Conservation (phyloP, 2,329 filamentous ascomycete genomes). For the Truncatella angustata region DNA sequence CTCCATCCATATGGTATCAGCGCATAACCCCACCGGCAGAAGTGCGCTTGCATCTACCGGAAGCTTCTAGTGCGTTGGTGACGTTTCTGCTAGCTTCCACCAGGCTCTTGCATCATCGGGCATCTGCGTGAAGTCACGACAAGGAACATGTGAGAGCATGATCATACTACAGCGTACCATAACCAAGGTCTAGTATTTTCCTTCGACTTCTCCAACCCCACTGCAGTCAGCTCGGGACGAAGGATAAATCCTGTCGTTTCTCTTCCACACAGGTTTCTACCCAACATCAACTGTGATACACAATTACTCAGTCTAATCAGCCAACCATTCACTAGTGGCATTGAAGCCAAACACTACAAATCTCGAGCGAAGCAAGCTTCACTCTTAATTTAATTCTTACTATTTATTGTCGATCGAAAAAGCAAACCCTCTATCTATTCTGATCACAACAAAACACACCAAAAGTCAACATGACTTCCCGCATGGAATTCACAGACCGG, state of each 20-base stretch:
- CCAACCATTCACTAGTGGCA: constrained; percentile 4
- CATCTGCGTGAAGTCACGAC: constrained; percentile 1
- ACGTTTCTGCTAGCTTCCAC: not conserved
- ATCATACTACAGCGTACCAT: not conserved
- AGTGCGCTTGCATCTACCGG: not conserved
- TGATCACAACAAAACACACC: too few species aligned
- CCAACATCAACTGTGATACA: constrained; percentile 5
- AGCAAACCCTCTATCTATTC: constrained; percentile 14
- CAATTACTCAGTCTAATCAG: too few species aligned
- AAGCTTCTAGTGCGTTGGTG: not conserved
- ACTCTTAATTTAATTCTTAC: not conserved
- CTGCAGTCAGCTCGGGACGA: not conserved
- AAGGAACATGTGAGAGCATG: not conserved
- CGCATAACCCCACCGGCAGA: not conserved
- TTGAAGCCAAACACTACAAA: constrained; percentile 2
- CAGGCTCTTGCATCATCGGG: constrained; percentile 10
- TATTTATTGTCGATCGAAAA: not conserved
- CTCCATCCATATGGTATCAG: too few species aligned
- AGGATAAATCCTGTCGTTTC: constrained; percentile 3
- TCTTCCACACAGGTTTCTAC: not conserved
- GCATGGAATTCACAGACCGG: constrained; percentile 91
- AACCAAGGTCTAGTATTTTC: not conserved
- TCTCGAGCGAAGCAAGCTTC: constrained; percentile 4
- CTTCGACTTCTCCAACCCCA: constrained; percentile 3
- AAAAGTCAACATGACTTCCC: constrained; percentile 61